These are phyloP conservation scores for Crithidia expoeki DNA, from an alignment of 208 protist species.

Conservation along the genomic window DNA sequence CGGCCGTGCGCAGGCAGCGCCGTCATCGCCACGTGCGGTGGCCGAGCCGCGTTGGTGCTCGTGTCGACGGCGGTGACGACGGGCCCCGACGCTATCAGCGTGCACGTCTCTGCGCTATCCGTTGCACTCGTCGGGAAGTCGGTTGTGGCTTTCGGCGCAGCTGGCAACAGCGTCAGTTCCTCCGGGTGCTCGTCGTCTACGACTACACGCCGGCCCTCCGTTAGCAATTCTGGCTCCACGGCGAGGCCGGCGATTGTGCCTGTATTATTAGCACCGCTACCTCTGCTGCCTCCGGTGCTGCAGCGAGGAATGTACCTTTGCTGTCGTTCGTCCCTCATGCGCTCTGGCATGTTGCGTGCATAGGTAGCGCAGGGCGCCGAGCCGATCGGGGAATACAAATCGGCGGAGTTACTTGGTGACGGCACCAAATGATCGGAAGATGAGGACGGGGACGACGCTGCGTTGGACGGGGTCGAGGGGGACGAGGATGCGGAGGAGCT, in stretches of 20 bases:
- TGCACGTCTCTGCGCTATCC: neutral
- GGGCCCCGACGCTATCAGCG: neutral
- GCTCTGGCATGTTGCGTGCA: neutral
- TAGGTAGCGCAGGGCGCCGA: neutral
- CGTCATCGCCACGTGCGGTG: neutral
- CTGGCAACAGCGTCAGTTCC: conserved; percentile 12
- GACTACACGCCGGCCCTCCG: conserved; percentile 17
- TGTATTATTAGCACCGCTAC: neutral
- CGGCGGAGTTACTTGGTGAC: neutral
- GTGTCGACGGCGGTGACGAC: conserved; percentile 15
- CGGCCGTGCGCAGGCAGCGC: neutral
- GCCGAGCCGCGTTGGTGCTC: conserved; percentile 12
- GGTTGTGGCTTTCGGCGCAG: neutral
- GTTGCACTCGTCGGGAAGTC: neutral
- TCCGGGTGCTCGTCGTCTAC: conserved; percentile 15
- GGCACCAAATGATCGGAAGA: neutral
- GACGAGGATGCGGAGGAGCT: conserved; percentile 12
- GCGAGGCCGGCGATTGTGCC: neutral
- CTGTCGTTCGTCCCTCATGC: neutral
- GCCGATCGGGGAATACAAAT: neutral
- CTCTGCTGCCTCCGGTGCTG: neutral
- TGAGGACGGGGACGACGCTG: neutral
- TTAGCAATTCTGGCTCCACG: conserved; percentile 6
- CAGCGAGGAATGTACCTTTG: neutral
- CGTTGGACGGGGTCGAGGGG: neutral